These are phyloP conservation scores for Aspergillus cavernicola DNA, from an alignment of 495 filamentous ascomycete species.

Conservation along the genomic window DNA sequence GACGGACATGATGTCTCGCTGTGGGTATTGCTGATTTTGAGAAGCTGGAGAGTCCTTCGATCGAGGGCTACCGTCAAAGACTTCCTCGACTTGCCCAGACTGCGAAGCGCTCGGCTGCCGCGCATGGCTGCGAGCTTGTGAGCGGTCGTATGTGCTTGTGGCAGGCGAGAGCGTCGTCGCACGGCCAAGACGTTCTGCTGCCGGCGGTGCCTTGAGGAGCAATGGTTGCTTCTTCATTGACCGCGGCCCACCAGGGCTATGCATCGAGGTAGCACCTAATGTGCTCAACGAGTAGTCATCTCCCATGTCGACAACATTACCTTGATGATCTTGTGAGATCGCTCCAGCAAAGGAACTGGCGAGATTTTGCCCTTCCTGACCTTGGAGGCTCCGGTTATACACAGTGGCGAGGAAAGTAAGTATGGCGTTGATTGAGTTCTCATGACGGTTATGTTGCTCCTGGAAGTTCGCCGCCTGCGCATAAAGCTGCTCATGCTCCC, in stretches of 20 bases:
- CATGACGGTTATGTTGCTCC: slow-evolving; percentile 87
- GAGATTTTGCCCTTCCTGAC: slow-evolving; percentile 61
- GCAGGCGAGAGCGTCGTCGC: slow-evolving; percentile 41
- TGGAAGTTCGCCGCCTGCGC: slow-evolving; percentile 89
- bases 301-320: slow-evolving; percentile 71
- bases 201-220: slow-evolving; percentile 48
- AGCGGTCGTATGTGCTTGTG: slow-evolving; percentile 27
- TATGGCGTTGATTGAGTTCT: slow-evolving; percentile 97
- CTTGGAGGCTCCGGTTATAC: slow-evolving; percentile 75
- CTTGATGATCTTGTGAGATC: slow-evolving; percentile 53
- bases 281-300: slow-evolving; percentile 49
- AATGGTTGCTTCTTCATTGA: slow-evolving; percentile 48
- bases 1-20: slow-evolving; percentile 80
- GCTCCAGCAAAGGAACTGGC: slow-evolving; percentile 69
- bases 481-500: slow-evolving; percentile 85
- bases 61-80: slow-evolving; percentile 40
- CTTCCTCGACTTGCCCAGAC: slow-evolving; percentile 42
- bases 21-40: slow-evolving; percentile 35
- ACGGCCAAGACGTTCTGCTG: slow-evolving; percentile 28
- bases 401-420: slow-evolving; percentile 95
- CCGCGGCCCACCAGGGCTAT: slow-evolving; percentile 36
- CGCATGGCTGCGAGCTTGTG: slow-evolving; percentile 29
- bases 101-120: slow-evolving; percentile 35
- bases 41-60: slow-evolving; percentile 22
- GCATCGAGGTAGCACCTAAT: slow-evolving; percentile 31